phyloP scores from a whole-genome alignment of 225 moss, liverwort and hornwort species.

The Pleurozium schreberi region DNA sequence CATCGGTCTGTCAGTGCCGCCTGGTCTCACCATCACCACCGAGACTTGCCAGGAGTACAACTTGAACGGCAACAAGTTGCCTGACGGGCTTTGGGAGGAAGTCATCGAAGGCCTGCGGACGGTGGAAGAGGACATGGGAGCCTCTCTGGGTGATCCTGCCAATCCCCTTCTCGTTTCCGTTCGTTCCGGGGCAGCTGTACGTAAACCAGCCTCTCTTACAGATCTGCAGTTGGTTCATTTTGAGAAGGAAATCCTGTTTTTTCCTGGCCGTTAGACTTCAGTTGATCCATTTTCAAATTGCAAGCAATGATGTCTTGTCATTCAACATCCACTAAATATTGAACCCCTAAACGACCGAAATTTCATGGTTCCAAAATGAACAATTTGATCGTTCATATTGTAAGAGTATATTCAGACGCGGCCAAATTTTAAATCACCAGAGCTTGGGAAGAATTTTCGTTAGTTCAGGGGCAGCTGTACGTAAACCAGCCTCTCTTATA shows the following conservation, averaged over 20 bases:
- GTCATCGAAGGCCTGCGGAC: conserved; percentile 61
- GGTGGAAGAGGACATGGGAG: conserved; percentile 68
- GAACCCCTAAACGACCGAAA: background rate
- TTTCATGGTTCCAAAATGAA: background rate
- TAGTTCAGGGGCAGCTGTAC: conserved; percentile 79
- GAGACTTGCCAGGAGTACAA: conserved; percentile 79
- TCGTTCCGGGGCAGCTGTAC: conserved; percentile 89
- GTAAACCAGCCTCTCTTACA: background rate
- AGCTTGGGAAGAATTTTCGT: conserved; percentile 24
- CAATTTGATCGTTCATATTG: background rate
- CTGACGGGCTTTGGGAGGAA: conserved; percentile 82
- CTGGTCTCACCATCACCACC: conserved; percentile 93
- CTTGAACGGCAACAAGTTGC: conserved; percentile 54
- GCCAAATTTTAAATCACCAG: background rate
- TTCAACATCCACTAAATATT: background rate
- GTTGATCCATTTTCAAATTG: background rate
- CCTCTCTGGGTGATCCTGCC: conserved; percentile 58
- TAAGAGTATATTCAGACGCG: background rate
- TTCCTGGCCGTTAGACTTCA: background rate
- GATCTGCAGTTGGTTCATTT: background rate
- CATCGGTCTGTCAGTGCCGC: conserved; percentile 88
- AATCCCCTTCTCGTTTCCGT: conserved; percentile 87
- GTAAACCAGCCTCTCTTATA: background rate
- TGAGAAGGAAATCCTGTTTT: background rate
- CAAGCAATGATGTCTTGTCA: background rate